A percentile compares a stretch with the other conserved stretches of the same genome.
Evolutionary conservation across 345 rosid genomes (phyloP).

Genomic region (Ailanthus altissimus): DNA sequence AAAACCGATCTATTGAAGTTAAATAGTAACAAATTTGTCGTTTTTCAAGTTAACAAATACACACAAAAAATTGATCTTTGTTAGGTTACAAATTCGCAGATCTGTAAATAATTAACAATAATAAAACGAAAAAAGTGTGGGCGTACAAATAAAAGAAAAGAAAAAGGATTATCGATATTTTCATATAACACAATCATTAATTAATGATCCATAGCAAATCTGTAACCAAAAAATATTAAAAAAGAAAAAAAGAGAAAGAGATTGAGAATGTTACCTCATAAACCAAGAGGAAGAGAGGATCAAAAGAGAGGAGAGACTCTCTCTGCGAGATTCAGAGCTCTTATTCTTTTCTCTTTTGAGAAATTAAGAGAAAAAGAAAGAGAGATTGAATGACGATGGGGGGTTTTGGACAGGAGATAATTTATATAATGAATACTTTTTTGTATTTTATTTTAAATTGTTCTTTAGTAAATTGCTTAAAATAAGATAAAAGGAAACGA

Average conservation of each 20-base stretch:
- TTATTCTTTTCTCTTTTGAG: not conserved
- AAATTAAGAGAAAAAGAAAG: not conserved
- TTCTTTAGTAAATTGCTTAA: not conserved
- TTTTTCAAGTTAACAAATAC: not conserved
- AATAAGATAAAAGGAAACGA: not conserved
- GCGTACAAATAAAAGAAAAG: not conserved
- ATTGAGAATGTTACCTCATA: slow-evolving; percentile 39
- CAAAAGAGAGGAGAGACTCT: slow-evolving; percentile 30
- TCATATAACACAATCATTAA: not conserved
- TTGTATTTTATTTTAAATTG: not conserved
- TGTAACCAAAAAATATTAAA: not conserved
- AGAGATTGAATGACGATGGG: not conserved
- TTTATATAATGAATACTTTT: not conserved
- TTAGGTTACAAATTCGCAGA: not conserved
- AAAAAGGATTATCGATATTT: not conserved
- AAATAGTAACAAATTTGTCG: not conserved
- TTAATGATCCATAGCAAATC: not conserved
- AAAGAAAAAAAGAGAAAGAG: not conserved
- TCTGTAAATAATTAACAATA: not conserved
- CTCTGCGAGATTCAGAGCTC: slow-evolving; percentile 6
- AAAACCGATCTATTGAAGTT: not conserved
- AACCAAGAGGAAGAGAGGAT: slow-evolving; percentile 37
- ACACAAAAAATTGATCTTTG: not conserved
- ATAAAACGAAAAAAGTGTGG: not conserved
- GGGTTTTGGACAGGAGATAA: not conserved